Percentiles rank a stretch among this genome's conserved stretches.
Evolutionary conservation across 83 land plant species (phyloP).

Genomic region (Picea abies): DNA sequence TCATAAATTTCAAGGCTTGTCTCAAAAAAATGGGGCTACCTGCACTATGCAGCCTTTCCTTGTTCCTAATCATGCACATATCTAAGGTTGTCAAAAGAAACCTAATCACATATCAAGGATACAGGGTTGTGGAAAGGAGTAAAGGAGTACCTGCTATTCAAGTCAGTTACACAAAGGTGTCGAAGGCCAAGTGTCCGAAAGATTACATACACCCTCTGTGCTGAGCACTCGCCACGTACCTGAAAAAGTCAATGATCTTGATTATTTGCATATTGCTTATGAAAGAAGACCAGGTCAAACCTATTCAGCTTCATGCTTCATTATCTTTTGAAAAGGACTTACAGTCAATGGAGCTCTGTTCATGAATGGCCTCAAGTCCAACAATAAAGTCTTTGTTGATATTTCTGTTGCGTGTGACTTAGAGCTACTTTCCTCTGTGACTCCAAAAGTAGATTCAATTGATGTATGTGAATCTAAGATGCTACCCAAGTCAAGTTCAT

Average conservation of each 20-base stretch:
- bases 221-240: conserved; percentile 49
- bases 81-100: not conserved
- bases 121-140: not conserved
- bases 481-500: conserved; percentile 26
- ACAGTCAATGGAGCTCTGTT: conserved; percentile 52
- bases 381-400: conserved; percentile 15
- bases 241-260: conserved; percentile 9
- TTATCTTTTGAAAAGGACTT: conserved; percentile 18
- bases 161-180: conserved; percentile 48
- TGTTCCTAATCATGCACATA: too few relatives aligned
- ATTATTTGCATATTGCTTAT: not conserved
- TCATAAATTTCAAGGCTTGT: not conserved
- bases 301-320: not conserved
- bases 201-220: conserved; percentile 41
- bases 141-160: conserved; percentile 28
- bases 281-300: conserved; percentile 2
- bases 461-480: not conserved
- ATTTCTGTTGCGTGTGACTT: conserved; percentile 2
- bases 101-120: not conserved
- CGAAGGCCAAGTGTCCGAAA: conserved; percentile 45
- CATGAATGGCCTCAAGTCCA: conserved; percentile 52
- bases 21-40: not conserved
- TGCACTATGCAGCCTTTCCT: not conserved
- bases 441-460: not conserved
- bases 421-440: conserved; percentile 2